Evolutionary conservation across 306 rosid genomes (phyloP).

Genomic region (Castanea mollissima): DNA sequence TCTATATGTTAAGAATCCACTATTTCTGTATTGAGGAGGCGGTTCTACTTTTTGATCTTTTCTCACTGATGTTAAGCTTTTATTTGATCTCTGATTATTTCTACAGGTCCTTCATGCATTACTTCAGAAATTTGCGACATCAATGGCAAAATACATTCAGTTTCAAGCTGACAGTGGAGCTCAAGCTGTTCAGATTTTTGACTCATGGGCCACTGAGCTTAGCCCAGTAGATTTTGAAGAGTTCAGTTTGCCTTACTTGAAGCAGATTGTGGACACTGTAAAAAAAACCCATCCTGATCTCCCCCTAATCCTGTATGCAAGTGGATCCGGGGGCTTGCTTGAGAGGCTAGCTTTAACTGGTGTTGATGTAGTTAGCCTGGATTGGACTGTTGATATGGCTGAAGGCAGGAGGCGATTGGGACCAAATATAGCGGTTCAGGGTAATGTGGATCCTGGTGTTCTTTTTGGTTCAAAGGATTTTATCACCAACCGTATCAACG

Average conservation of each 20-base stretch:
- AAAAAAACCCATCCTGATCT: slow-evolving; percentile 80
- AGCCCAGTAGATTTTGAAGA: slow-evolving; percentile 95
- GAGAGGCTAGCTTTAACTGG: slow-evolving; percentile 89
- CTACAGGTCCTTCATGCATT: slow-evolving; percentile 79
- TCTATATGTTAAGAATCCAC: not conserved
- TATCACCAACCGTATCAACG: slow-evolving; percentile 74
- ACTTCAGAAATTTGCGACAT: slow-evolving; percentile 74
- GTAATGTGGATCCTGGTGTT: slow-evolving; percentile 96
- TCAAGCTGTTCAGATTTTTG: slow-evolving; percentile 96
- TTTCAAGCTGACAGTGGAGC: slow-evolving; percentile 97
- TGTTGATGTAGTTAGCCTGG: slow-evolving; percentile 92
- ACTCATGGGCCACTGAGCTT: slow-evolving; percentile 95
- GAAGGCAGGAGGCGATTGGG: slow-evolving; percentile 89
- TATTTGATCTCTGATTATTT: slow-evolving; percentile 19
- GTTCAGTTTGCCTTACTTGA: slow-evolving; percentile 90
- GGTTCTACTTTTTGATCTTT: not conserved
- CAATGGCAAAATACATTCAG: slow-evolving; percentile 81
- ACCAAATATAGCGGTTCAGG: slow-evolving; percentile 79
- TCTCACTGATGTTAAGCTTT: not conserved
- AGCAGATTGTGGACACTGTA: slow-evolving; percentile 80
- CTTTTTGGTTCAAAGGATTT: slow-evolving; percentile 90
- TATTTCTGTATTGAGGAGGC: not conserved
- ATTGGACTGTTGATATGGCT: slow-evolving; percentile 98
- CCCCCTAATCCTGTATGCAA: slow-evolving; percentile 91
- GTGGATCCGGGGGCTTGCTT: slow-evolving; percentile 95